phyloP scores from a whole-genome alignment of 805 yeast genomes.

The Metschnikowia orientalis region DNA sequence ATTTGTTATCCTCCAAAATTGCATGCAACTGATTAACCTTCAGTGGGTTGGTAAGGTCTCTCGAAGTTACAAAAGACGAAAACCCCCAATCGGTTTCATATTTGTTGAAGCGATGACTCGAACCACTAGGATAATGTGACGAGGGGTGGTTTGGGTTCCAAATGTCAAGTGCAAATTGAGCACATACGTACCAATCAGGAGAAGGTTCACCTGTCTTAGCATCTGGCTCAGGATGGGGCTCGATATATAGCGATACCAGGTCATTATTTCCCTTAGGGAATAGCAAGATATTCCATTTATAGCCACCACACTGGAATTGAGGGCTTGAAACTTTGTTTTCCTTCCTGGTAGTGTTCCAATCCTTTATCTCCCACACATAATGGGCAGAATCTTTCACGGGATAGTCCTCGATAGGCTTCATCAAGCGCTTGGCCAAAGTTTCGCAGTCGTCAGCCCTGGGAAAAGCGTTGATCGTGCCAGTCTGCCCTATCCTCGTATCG shows the following conservation, averaged over 20 bases:
- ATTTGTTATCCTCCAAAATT: conserved; percentile 48
- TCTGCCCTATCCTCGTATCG: background rate
- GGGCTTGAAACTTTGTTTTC: conserved; percentile 45
- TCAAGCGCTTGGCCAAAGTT: conserved; percentile 24
- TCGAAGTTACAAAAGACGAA: conserved; percentile 50
- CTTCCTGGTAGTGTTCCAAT: conserved; percentile 40
- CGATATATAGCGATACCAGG: conserved; percentile 68
- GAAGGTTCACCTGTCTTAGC: conserved; percentile 21
- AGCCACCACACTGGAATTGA: conserved; percentile 54
- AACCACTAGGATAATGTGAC: conserved; percentile 54
- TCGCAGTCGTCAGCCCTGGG: conserved; percentile 32
- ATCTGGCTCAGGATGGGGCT: conserved; percentile 53
- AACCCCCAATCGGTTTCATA: conserved; percentile 96
- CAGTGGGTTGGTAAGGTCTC: conserved; percentile 39
- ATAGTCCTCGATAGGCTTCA: conserved; percentile 39
- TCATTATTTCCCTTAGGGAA: conserved; percentile 74
- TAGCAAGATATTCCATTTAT: conserved; percentile 63
- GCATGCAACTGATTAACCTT: conserved; percentile 25
- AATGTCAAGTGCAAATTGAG: conserved; percentile 78
- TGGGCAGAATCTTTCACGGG: conserved; percentile 33
- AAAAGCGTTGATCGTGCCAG: background rate
- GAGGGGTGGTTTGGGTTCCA: conserved; percentile 76
- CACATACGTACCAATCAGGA: conserved; percentile 79
- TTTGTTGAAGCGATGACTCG: conserved; percentile 74
- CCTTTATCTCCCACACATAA: conserved; percentile 48